Conservation (phyloP, 208 protist species). For the Trichomonas tenax region DNA sequence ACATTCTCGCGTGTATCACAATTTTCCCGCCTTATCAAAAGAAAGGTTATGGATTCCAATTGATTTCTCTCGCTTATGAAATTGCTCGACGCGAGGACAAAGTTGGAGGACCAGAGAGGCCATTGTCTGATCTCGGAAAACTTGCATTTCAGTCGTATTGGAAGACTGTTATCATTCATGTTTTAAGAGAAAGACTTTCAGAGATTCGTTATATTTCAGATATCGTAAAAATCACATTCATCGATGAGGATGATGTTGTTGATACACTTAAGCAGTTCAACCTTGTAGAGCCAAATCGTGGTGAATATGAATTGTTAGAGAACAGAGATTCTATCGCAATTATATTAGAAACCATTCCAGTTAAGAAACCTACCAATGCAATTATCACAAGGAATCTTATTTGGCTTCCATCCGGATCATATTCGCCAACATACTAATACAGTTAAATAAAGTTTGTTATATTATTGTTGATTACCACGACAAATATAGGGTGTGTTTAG, state of each 20-base stretch:
- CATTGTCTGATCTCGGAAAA: constrained; percentile 87
- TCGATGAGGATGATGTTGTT: not conserved
- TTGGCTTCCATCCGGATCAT: not conserved
- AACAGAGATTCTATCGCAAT: no score
- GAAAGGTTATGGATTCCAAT: constrained; percentile 86
- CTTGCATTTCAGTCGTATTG: constrained; percentile 39
- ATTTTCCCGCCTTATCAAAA: constrained; percentile 82
- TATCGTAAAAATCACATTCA: not conserved
- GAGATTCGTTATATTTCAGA: not conserved
- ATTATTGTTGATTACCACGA: no score
- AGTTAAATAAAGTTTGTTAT: no score
- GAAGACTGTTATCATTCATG: constrained; percentile 39
- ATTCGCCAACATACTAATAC: no score
- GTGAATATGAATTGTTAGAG: not conserved
- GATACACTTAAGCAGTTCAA: not conserved
- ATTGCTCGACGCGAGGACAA: constrained; percentile 64
- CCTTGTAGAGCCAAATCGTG: not conserved
- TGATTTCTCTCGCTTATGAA: constrained; percentile 93
- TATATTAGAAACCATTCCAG: no score
- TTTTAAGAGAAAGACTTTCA: constrained; percentile 30
- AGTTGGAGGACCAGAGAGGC: constrained; percentile 69
- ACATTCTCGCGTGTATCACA: constrained; percentile 74
- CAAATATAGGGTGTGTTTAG: no score
- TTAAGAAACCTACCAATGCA: not conserved
- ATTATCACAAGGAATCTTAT: not conserved